These are phyloP conservation scores for Xylaria sp. DNA, from an alignment of 2,329 filamentous ascomycete species.

Conservation along the genomic window DNA sequence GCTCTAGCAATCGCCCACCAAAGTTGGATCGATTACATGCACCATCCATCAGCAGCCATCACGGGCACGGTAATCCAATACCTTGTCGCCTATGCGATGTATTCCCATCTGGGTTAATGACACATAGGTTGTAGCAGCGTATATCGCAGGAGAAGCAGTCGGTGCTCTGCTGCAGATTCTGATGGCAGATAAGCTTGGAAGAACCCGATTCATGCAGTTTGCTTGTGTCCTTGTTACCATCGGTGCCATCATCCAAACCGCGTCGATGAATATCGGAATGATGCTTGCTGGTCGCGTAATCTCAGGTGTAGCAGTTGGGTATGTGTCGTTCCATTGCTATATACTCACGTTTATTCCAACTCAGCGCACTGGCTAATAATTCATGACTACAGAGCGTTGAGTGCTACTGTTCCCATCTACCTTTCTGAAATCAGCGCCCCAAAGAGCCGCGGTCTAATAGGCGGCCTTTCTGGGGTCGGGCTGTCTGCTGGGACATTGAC, in stretches of 20 bases:
- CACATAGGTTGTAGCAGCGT: constrained; percentile 62
- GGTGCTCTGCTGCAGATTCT: constrained; percentile 65
- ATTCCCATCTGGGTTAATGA: not conserved
- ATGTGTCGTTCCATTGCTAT: constrained; percentile 1
- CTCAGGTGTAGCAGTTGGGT: constrained; percentile 57
- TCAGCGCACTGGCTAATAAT: not conserved
- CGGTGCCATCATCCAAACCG: constrained; percentile 64
- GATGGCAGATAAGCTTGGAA: constrained; percentile 64
- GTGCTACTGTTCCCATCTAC: constrained; percentile 65
- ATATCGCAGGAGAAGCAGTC: constrained; percentile 68
- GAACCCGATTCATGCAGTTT: constrained; percentile 64
- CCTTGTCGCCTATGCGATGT: not conserved
- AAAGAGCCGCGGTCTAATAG: constrained; percentile 62
- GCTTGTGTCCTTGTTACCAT: constrained; percentile 66
- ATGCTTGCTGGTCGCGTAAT: constrained; percentile 62
- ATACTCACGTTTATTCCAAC: not conserved
- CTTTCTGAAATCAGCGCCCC: constrained; percentile 65
- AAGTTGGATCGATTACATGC: constrained; percentile 70
- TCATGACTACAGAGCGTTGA: constrained; percentile 51
- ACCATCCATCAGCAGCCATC: constrained; percentile 63
- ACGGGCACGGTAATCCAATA: constrained; percentile 54
- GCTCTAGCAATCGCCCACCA: constrained; percentile 65
- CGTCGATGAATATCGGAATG: constrained; percentile 65
- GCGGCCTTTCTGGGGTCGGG: constrained; percentile 64
- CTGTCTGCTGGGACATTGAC: constrained; percentile 67